These are phyloP conservation scores for Erucastrum elatum DNA, from an alignment of 345 rosid genomes.

Conservation along the genomic window DNA sequence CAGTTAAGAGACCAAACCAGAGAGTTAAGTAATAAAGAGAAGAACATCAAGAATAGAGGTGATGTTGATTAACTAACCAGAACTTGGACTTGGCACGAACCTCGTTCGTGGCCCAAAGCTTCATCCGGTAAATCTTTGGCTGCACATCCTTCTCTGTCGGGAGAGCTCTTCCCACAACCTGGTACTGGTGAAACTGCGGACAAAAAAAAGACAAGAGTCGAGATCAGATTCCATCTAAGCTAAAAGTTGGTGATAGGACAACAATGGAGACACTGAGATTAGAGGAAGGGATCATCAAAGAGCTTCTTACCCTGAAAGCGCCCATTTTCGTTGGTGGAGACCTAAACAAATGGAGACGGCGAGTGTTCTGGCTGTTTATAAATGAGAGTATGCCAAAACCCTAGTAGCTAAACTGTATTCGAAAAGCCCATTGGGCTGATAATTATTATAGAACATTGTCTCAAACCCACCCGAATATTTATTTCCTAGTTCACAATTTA, in stretches of 20 bases:
- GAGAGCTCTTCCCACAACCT: constrained; percentile 67
- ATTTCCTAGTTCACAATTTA: too few relatives aligned
- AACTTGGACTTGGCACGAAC: constrained; percentile 71
- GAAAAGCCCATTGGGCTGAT: constrained; percentile 32
- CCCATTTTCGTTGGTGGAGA: constrained; percentile 34
- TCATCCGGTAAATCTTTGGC: constrained; percentile 70
- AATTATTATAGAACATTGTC: not conserved
- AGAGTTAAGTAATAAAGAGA: not conserved
- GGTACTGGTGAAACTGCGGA: constrained; percentile 65
- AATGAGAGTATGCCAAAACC: constrained; percentile 16
- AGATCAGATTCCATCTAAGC: constrained; percentile 9
- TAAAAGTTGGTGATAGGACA: not conserved
- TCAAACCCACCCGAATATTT: not conserved
- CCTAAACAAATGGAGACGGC: constrained; percentile 29
- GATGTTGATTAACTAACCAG: constrained; percentile 43
- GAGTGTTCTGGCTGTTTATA: constrained; percentile 27
- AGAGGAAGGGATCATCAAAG: not conserved
- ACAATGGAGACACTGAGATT: not conserved
- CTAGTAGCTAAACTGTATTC: not conserved
- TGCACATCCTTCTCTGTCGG: constrained; percentile 61
- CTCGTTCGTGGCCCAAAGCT: constrained; percentile 71
- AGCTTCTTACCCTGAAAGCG: constrained; percentile 35
- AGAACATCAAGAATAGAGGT: not conserved
- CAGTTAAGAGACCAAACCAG: not conserved
- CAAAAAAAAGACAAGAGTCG: not conserved